phyloP scores from a whole-genome alignment of 768 basidiomycete species.

The Rhizopogon vulgaris region DNA sequence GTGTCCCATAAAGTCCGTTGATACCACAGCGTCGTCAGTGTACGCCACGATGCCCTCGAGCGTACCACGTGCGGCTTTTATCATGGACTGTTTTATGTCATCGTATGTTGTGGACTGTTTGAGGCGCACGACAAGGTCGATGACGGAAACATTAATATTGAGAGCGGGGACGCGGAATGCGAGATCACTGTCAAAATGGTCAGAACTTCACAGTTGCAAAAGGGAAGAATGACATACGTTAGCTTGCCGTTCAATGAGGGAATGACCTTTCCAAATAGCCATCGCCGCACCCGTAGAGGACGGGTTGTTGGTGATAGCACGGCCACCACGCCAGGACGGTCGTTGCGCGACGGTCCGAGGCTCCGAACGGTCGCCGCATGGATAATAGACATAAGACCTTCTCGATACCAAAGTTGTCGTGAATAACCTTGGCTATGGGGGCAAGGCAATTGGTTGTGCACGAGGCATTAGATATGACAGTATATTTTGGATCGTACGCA shows the following conservation, averaged over 20 bases:
- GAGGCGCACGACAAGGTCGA: slow-evolving; percentile 85
- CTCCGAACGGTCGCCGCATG: slow-evolving; percentile 90
- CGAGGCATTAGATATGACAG: slow-evolving; percentile 89
- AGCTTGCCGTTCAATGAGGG: slow-evolving; percentile 91
- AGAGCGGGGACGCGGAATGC: slow-evolving; percentile 90
- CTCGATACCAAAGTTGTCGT: slow-evolving; percentile 89
- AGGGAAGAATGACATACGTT: slow-evolving; percentile 43
- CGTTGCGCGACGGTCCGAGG: slow-evolving; percentile 83
- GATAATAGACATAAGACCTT: slow-evolving; percentile 94
- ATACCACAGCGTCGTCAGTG: slow-evolving; percentile 86
- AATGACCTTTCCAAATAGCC: slow-evolving; percentile 93
- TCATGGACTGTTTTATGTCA: slow-evolving; percentile 77
- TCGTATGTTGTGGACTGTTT: slow-evolving; percentile 82
- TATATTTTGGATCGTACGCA: slow-evolving; percentile 74
- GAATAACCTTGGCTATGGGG: slow-evolving; percentile 88
- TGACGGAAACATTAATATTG: slow-evolving; percentile 91
- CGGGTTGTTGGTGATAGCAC: slow-evolving; percentile 87
- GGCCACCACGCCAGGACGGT: slow-evolving; percentile 94
- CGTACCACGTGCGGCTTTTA: slow-evolving; percentile 61
- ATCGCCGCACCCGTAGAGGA: slow-evolving; percentile 95
- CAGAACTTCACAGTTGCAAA: background rate
- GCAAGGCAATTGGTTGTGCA: slow-evolving; percentile 98
- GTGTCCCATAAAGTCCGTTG: slow-evolving; percentile 80
- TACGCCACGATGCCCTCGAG: slow-evolving; percentile 75
- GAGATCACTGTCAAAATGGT: slow-evolving; percentile 50